phyloP scores from a whole-genome alignment of 805 yeast species.

The Spathaspora girioi region DNA sequence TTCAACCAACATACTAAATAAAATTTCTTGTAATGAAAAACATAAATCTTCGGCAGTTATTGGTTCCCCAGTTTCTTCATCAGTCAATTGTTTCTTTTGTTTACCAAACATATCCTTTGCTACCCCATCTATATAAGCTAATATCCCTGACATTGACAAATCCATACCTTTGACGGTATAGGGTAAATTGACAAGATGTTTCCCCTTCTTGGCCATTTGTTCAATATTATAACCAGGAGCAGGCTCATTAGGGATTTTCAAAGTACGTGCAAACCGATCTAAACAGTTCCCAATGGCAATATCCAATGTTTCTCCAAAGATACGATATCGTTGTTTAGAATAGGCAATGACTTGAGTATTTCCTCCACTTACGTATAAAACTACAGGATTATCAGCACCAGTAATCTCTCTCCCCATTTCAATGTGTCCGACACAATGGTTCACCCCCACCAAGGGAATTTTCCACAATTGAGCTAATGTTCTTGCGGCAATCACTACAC shows the following conservation, averaged over 20 bases:
- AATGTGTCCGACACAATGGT: constrained; percentile 96
- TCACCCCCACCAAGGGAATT: constrained; percentile 87
- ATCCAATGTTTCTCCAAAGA: constrained; percentile 98
- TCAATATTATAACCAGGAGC: constrained; percentile 98
- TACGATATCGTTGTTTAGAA: constrained; percentile 87
- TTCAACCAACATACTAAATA: constrained; percentile 95
- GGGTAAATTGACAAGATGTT: constrained; percentile 69
- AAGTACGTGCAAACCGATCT: constrained; percentile 91
- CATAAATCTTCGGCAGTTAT: constrained; percentile 86
- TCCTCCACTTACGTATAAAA: constrained; percentile 95
- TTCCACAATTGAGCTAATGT: constrained; percentile 77
- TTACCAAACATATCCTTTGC: constrained; percentile 67
- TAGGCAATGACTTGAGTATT: constrained; percentile 98
- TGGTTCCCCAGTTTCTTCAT: constrained; percentile 42
- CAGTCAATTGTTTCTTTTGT: constrained; percentile 36
- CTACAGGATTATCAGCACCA: constrained; percentile 97
- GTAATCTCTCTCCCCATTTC: constrained; percentile 99
- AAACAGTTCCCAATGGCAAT: constrained; percentile 97
- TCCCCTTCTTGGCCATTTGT: constrained; percentile 77
- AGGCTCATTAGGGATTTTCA: constrained; percentile 86
- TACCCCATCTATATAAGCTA: constrained; percentile 77
- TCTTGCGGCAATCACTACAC: constrained; percentile 90
- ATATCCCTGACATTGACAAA: constrained; percentile 90
- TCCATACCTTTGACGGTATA: constrained; percentile 99
- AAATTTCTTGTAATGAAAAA: constrained; percentile 85